phyloP scores from a whole-genome alignment of 1,284 basidiomycete species.

The Lentinula novae-zelandiae region DNA sequence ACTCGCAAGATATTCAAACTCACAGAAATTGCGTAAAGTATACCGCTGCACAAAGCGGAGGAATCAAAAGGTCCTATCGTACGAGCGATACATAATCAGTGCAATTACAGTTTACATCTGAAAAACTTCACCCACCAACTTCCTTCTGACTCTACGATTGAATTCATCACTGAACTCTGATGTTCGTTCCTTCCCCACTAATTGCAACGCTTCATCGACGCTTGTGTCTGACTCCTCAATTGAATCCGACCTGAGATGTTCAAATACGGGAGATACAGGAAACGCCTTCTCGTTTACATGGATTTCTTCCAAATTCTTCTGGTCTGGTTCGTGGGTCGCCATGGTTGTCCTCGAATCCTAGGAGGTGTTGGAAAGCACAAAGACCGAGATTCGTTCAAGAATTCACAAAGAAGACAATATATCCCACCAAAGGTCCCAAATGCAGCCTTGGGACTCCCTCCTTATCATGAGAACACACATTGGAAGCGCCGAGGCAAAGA shows the following conservation, averaged over 20 bases:
- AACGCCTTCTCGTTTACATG: background rate
- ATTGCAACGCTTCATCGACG: conserved; percentile 52
- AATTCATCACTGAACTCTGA: conserved; percentile 59
- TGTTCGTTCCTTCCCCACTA: conserved; percentile 51
- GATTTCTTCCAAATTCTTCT: background rate
- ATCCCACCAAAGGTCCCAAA: background rate
- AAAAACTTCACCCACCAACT: conserved; percentile 42
- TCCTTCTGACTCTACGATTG: conserved; percentile 50
- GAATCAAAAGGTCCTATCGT: conserved; percentile 51
- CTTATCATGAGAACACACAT: conserved; percentile 4
- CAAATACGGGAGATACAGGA: background rate
- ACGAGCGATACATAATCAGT: background rate
- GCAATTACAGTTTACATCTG: background rate
- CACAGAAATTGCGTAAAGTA: conserved; percentile 68
- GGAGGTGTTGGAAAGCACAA: background rate
- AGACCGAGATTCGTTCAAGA: too few relatives aligned
- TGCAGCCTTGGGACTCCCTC: background rate
- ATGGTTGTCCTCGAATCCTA: background rate
- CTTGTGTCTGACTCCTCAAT: conserved; percentile 1
- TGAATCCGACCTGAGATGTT: background rate
- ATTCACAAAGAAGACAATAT: background rate
- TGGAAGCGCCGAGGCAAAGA: background rate
- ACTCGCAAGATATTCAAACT: conserved; percentile 13
- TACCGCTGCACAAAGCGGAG: conserved; percentile 59
- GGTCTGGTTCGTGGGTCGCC: background rate